Evolutionary conservation across 768 basidiomycete species (phyloP).

Genomic region (Gyrodon lividus): DNA sequence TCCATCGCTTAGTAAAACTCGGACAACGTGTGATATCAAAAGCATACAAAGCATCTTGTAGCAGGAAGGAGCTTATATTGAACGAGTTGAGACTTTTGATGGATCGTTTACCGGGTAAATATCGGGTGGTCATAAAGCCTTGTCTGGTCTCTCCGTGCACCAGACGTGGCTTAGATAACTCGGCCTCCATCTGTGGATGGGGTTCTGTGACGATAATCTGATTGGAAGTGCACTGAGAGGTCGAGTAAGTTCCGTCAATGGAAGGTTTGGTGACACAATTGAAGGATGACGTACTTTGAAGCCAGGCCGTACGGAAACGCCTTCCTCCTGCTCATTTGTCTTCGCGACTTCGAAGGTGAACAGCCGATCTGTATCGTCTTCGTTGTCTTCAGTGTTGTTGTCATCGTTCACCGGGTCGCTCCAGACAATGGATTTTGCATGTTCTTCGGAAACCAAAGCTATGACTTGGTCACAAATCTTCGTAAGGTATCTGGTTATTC

Average conservation of each 20-base stretch:
- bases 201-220: constrained; percentile 13
- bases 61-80: constrained; percentile 12
- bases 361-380: constrained; percentile 47
- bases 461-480: constrained; percentile 56
- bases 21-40: neutral
- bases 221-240: constrained; percentile 18
- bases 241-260: neutral
- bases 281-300: constrained; percentile 38
- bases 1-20: neutral
- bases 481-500: constrained; percentile 48
- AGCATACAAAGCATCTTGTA: constrained; percentile 27
- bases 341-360: constrained; percentile 58
- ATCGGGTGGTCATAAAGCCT: constrained; percentile 37
- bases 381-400: constrained; percentile 30
- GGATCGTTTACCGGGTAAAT: constrained; percentile 20
- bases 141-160: constrained; percentile 43
- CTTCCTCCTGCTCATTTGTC: constrained; percentile 57
- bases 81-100: constrained; percentile 4
- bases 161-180: constrained; percentile 30
- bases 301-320: constrained; percentile 41
- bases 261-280: neutral
- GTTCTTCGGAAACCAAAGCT: constrained; percentile 47
- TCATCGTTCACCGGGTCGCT: constrained; percentile 30
- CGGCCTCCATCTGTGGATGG: constrained; percentile 23
- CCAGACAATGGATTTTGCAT: constrained; percentile 47